Percentiles rank a stretch among this genome's conserved stretches.
phyloP scores from a whole-genome alignment of 1,139 yeast genomes.

The Debaryomycetaceae sp. region DNA sequence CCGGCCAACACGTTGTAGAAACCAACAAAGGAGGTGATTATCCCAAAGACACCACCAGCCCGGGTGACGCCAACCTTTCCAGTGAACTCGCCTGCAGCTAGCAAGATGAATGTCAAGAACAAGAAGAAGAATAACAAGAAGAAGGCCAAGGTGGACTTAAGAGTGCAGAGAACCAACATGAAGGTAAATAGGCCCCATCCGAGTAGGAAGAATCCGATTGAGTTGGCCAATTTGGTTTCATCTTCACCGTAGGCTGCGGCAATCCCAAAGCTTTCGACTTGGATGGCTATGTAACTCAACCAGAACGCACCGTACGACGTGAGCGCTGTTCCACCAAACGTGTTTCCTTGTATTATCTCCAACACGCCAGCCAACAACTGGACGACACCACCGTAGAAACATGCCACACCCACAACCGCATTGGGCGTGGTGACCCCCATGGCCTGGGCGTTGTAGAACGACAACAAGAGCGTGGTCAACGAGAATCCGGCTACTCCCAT shows the following conservation, averaged over 20 bases:
- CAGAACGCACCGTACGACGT: conserved; percentile 43
- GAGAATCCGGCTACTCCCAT: conserved; percentile 56
- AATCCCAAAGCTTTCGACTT: conserved; percentile 47
- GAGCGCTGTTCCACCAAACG: conserved; percentile 43
- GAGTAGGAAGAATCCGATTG: conserved; percentile 39
- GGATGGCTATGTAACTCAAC: conserved; percentile 37
- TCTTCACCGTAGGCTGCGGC: conserved; percentile 50
- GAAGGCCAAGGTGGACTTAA: conserved; percentile 44
- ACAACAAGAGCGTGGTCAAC: conserved; percentile 46
- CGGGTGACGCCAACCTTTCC: conserved; percentile 25
- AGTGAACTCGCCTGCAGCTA: conserved; percentile 40
- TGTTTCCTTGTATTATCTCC: conserved; percentile 42
- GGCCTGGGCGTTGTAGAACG: conserved; percentile 40
- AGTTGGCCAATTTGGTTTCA: conserved; percentile 25
- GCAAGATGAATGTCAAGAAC: conserved; percentile 37
- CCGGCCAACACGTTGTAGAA: conserved; percentile 41
- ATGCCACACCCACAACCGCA: conserved; percentile 40
- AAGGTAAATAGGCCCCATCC: conserved; percentile 47
- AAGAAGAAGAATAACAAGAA: conserved; percentile 33
- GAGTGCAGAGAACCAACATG: conserved; percentile 34
- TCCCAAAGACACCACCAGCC: conserved; percentile 45
- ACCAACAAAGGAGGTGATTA: conserved; percentile 39
- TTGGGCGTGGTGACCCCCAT: conserved; percentile 35
- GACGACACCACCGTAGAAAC: conserved; percentile 46
- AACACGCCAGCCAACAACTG: conserved; percentile 51